These are phyloP conservation scores for Pseudogymnoascus sp. DNA, from an alignment of 2,329 filamentous ascomycete genomes.

Conservation along the genomic window DNA sequence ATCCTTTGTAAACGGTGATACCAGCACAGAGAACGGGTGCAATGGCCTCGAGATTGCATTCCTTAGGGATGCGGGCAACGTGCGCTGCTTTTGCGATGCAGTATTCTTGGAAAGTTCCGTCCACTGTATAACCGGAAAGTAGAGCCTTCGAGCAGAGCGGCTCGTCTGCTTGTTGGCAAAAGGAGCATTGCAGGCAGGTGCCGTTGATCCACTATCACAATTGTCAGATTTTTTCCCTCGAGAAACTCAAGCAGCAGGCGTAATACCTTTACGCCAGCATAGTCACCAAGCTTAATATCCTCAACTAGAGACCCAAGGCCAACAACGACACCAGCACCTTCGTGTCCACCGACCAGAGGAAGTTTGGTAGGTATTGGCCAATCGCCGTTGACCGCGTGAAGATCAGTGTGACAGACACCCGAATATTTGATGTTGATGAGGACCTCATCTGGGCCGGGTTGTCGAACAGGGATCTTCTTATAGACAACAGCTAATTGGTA, in stretches of 20 bases:
- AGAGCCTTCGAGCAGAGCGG: constrained; percentile 69
- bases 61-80: constrained; percentile 76
- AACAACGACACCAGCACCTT: constrained; percentile 77
- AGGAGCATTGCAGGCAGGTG: constrained; percentile 74
- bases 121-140: constrained; percentile 86
- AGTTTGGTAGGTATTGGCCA: constrained; percentile 82
- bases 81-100: constrained; percentile 83
- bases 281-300: constrained; percentile 74
- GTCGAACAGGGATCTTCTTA: constrained; percentile 75
- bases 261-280: constrained; percentile 67
- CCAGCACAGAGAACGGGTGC: constrained; percentile 81
- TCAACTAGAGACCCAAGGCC: constrained; percentile 69
- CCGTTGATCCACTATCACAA: constrained; percentile 69
- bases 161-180: constrained; percentile 76
- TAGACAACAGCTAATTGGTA: constrained; percentile 51
- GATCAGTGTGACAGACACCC: constrained; percentile 75
- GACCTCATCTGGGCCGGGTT: constrained; percentile 82
- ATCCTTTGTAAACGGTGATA: constrained; percentile 84
- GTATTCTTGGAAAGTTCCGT: constrained; percentile 92
- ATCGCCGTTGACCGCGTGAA: constrained; percentile 69
- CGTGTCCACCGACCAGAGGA: constrained; percentile 76
- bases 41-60: constrained; percentile 67
- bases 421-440: constrained; percentile 87
- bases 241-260: background rate
- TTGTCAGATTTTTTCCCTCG: background rate